phyloP scores from a whole-genome alignment of 495 filamentous ascomycete species.

The Alectoria sarmentosa region DNA sequence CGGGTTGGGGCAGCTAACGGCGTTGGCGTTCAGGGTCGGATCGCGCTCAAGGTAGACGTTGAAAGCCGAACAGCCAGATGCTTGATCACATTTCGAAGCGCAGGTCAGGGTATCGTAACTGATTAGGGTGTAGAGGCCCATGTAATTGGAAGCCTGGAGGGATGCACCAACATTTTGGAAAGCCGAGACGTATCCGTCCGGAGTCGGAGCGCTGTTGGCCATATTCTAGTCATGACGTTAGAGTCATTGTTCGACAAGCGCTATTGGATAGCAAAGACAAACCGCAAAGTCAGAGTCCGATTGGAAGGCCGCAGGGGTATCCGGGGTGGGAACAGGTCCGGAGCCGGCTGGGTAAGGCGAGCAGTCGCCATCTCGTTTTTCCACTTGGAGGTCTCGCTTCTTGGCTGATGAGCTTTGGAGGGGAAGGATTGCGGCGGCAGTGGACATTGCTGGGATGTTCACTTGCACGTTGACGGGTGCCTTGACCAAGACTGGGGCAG shows the following conservation, averaged over 20 bases:
- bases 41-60: slow-evolving; percentile 46
- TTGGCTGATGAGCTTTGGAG: not conserved
- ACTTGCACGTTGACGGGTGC: not conserved
- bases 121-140: slow-evolving; percentile 35
- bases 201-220: slow-evolving; percentile 18
- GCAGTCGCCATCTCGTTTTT: slow-evolving; percentile 6
- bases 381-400: not conserved
- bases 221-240: not conserved
- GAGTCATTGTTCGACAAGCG: slow-evolving; percentile 4
- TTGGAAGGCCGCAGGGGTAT: not conserved
- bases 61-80: slow-evolving; percentile 35
- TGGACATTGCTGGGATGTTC: not conserved
- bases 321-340: slow-evolving; percentile 1
- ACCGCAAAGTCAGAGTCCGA: slow-evolving; percentile 3
- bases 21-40: slow-evolving; percentile 33
- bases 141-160: slow-evolving; percentile 33
- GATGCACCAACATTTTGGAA: slow-evolving; percentile 35
- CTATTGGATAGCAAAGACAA: not conserved
- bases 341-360: slow-evolving; percentile 3
- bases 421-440: not conserved
- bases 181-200: slow-evolving; percentile 33
- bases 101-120: slow-evolving; percentile 38
- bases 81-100: slow-evolving; percentile 28
- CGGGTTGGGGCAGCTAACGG: slow-evolving; percentile 35
- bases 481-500: not conserved